phyloP scores from a whole-genome alignment of 768 basidiomycete species.

The Gloeopeniophorella convolvens region DNA sequence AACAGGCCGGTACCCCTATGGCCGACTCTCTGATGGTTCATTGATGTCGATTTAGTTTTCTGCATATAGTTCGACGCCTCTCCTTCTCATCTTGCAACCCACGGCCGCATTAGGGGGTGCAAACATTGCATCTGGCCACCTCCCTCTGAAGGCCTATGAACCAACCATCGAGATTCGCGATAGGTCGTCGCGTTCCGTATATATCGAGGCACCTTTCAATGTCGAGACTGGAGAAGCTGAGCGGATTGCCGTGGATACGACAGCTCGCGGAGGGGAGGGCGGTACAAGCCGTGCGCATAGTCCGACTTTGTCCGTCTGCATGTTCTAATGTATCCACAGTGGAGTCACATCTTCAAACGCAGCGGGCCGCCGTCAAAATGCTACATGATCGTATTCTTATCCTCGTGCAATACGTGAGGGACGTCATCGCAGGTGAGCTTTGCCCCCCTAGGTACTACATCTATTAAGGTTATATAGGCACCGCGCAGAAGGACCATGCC shows the following conservation, averaged over 20 bases:
- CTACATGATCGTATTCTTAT: slow-evolving; percentile 84
- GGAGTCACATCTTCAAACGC: slow-evolving; percentile 83
- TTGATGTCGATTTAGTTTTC: slow-evolving; percentile 53
- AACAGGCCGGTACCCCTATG: slow-evolving; percentile 50
- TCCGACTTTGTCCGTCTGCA: neutral
- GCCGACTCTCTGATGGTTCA: neutral
- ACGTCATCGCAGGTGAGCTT: slow-evolving; percentile 64
- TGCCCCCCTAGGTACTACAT: neutral
- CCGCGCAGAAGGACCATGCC: slow-evolving; percentile 69
- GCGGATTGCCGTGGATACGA: slow-evolving; percentile 96
- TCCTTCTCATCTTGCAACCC: slow-evolving; percentile 74
- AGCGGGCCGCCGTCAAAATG: slow-evolving; percentile 95
- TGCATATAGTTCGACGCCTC: slow-evolving; percentile 78
- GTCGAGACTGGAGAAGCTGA: slow-evolving; percentile 99
- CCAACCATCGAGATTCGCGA: slow-evolving; percentile 82
- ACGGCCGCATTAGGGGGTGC: slow-evolving; percentile 36
- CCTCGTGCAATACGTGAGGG: slow-evolving; percentile 80
- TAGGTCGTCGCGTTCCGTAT: slow-evolving; percentile 67
- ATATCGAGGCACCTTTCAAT: slow-evolving; percentile 78
- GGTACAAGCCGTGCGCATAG: slow-evolving; percentile 65
- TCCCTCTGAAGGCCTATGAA: slow-evolving; percentile 93
- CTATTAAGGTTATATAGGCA: slow-evolving; percentile 37
- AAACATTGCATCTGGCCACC: slow-evolving; percentile 58
- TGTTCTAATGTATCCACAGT: slow-evolving; percentile 42
- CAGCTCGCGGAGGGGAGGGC: slow-evolving; percentile 77